Percentiles rank a stretch among this genome's conserved stretches.
phyloP scores from a whole-genome alignment of 108 stramenopile species.

The Conticribra guillardii region DNA sequence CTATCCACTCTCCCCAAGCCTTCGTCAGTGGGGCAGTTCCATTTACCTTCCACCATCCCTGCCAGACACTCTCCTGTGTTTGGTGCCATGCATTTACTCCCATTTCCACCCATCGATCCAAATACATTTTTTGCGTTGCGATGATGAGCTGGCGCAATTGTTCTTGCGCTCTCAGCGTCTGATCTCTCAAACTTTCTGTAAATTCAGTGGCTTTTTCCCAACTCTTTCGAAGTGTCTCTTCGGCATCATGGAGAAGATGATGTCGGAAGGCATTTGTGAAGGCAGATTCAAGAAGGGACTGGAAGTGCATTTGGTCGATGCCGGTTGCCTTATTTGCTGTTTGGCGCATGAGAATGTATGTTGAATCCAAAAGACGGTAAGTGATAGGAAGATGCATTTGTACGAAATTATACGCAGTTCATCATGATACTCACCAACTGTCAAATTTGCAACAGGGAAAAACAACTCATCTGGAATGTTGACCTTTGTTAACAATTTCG shows the following conservation, averaged over 20 bases:
- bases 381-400: background rate
- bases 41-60: slow-evolving; percentile 11
- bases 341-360: background rate
- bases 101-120: slow-evolving; percentile 38
- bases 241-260: slow-evolving; percentile 36
- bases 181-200: slow-evolving; percentile 13
- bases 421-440: slow-evolving; percentile 24
- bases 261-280: slow-evolving; percentile 25
- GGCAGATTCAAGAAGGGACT: slow-evolving; percentile 27
- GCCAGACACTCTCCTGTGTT: slow-evolving; percentile 24
- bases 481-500: slow-evolving; percentile 23
- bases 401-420: background rate
- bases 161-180: slow-evolving; percentile 14
- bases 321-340: slow-evolving; percentile 22
- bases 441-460: slow-evolving; percentile 24
- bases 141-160: slow-evolving; percentile 27
- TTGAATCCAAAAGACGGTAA: background rate
- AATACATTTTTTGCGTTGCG: slow-evolving; percentile 30
- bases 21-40: slow-evolving; percentile 22
- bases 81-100: slow-evolving; percentile 31
- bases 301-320: slow-evolving; percentile 45
- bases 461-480: slow-evolving; percentile 36
- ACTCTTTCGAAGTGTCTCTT: slow-evolving; percentile 29
- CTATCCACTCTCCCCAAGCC: slow-evolving; percentile 30
- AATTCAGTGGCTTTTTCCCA: slow-evolving; percentile 24